These are phyloP conservation scores for Scutellaria galericulata DNA, from an alignment of 257 asterid species.

Conservation along the genomic window DNA sequence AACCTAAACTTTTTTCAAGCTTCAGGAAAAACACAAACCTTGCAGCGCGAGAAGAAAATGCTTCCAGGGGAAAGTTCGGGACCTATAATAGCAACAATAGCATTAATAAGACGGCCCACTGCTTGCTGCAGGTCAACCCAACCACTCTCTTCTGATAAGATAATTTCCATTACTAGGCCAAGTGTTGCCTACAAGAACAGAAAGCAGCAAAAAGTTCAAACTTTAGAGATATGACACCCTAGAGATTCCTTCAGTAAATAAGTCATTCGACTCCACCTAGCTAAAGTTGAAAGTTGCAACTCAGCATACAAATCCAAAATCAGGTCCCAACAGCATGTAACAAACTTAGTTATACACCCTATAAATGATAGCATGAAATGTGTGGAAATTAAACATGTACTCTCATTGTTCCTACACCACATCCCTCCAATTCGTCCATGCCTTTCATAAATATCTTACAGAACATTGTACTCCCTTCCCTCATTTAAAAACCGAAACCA, in stretches of 20 bases:
- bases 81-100: slow-evolving; percentile 96
- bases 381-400: not conserved
- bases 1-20: slow-evolving; percentile 31
- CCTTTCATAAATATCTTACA: slow-evolving; percentile 15
- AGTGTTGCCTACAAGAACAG: slow-evolving; percentile 79
- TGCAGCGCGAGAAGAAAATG: slow-evolving; percentile 97
- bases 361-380: slow-evolving; percentile 27
- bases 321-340: slow-evolving; percentile 4
- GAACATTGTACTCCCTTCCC: not conserved
- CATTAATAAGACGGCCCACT: slow-evolving; percentile 93
- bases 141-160: slow-evolving; percentile 91
- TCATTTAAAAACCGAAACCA: slow-evolving; percentile 2
- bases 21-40: slow-evolving; percentile 57
- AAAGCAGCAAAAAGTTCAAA: slow-evolving; percentile 22
- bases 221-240: slow-evolving; percentile 19
- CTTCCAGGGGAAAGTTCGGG: slow-evolving; percentile 99
- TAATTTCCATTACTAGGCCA: slow-evolving; percentile 89
- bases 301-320: slow-evolving; percentile 11
- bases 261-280: slow-evolving; percentile 2
- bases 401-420: slow-evolving; percentile 7
- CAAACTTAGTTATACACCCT: not conserved
- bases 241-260: slow-evolving; percentile 15
- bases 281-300: slow-evolving; percentile 35
- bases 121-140: slow-evolving; percentile 93
- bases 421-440: slow-evolving; percentile 3